Base-by-base conservation (phyloP, 148 eudicot species). In the Heliosperma pusillum region DNA sequence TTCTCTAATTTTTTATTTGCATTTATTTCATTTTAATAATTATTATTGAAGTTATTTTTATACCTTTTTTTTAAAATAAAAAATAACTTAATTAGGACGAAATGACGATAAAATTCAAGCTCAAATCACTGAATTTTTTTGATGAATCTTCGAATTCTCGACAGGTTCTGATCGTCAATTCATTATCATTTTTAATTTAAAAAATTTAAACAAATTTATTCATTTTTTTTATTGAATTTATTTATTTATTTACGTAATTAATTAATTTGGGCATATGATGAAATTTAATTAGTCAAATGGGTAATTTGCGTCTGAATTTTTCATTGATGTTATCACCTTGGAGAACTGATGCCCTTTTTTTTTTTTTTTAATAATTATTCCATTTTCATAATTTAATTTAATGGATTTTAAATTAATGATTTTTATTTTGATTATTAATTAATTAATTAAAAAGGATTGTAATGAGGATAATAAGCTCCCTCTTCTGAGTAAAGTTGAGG, bases 301-400 rank as follows among this genome's bases (percentile, higher is more conserved):
- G 95, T 92, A 90, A 87, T 92, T 92, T 92, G 91, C 93, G 85
- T 80, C 97, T 92, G 96, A 92, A 78, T 77, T 24, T 22, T 72
- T 66, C 75, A 12, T 78, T 92, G 95, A 87, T 89, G 95, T 80
- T 78, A 66, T 79, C 91, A 92, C 93, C 97, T 92, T 92, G 91
- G 90, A 92, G 97, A 92, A 80, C 95, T 92, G 95, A 92, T 89
- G 86, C 87, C 83, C 69, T 57, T 67, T 17, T 42, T 42, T 2
- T 5, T 2, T 42, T 42, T 0, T 42, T 42, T 42, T 0, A 42
- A 42, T 5, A 20, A 0, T n/a, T n/a, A n/a, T n/a, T n/a, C n/a
- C n/a, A n/a, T n/a, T n/a, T n/a, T n/a, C n/a, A n/a, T n/a, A n/a
- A n/a, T n/a, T n/a, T n/a, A n/a, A n/a, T n/a, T n/a, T n/a, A n/a